Evolutionary conservation across 2,329 filamentous ascomycete species (phyloP).

Genomic region (Fonsecaea monophora): DNA sequence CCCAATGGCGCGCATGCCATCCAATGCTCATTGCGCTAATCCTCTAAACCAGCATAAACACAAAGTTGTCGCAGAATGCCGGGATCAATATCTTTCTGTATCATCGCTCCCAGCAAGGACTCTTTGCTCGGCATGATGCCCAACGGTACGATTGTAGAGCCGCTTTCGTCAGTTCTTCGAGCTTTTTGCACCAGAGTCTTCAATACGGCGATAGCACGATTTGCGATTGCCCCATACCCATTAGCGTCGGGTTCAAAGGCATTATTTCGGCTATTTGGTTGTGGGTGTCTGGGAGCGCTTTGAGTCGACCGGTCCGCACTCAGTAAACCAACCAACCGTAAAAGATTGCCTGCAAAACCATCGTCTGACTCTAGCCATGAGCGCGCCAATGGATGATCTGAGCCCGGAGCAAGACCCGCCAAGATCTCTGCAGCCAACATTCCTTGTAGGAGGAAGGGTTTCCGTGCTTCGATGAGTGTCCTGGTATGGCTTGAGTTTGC

Average conservation of each 20-base stretch:
- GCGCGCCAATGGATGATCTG: conserved; percentile 75
- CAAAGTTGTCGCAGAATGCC: conserved; percentile 71
- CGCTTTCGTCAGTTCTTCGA: conserved; percentile 61
- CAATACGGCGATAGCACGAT: conserved; percentile 72
- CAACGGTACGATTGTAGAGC: conserved; percentile 61
- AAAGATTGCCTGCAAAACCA: conserved; percentile 80
- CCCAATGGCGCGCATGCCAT: conserved; percentile 7
- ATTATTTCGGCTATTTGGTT: conserved; percentile 46
- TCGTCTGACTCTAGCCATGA: conserved; percentile 84
- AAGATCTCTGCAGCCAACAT: conserved; percentile 89
- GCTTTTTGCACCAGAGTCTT: conserved; percentile 71
- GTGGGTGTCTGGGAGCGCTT: conserved; percentile 50
- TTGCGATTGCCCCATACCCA: conserved; percentile 63
- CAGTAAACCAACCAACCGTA: conserved; percentile 75
- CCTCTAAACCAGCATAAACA: conserved; percentile 65
- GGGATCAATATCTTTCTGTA: conserved; percentile 69
- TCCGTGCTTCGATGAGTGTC: conserved; percentile 78
- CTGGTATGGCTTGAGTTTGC: conserved; percentile 64
- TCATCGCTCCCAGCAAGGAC: conserved; percentile 69
- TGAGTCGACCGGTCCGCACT: conserved; percentile 58
- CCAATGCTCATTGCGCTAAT: conserved; percentile 31
- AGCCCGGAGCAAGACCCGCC: conserved; percentile 72
- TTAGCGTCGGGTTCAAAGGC: conserved; percentile 50
- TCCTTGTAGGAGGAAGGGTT: conserved; percentile 89
- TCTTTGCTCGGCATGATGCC: conserved; percentile 71